Percentiles rank a stretch among this genome's conserved stretches.
Conservation (phyloP, 2,329 filamentous ascomycete species). For the Clonostachys sp. region DNA sequence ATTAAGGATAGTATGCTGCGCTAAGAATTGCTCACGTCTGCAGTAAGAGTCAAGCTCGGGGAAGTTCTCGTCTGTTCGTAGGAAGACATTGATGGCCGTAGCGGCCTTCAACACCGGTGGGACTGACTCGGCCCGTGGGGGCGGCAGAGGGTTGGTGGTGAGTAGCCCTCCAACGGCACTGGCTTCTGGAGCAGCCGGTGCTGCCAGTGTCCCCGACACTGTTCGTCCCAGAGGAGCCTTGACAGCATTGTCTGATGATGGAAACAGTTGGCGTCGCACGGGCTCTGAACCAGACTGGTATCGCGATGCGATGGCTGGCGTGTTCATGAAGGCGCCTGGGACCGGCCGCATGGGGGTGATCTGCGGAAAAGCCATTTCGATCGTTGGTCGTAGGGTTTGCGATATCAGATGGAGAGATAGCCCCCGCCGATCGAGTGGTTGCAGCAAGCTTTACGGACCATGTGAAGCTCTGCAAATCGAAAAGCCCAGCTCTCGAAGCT, state of each 20-base stretch:
- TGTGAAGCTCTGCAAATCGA: too few species aligned
- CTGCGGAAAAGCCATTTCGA: constrained; percentile 48
- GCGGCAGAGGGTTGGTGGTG: constrained; percentile 27
- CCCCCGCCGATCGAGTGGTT: neutral
- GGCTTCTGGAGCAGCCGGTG: constrained; percentile 15
- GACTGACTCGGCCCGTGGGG: constrained; percentile 41
- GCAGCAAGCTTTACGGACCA: neutral
- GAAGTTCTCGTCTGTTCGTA: constrained; percentile 74
- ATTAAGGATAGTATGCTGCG: neutral
- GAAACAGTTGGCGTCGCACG: constrained; percentile 48
- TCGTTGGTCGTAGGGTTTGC: neutral
- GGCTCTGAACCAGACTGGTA: constrained; percentile 38
- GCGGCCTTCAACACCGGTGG: constrained; percentile 77
- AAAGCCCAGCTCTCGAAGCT: too few species aligned
- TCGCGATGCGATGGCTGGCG: constrained; percentile 57
- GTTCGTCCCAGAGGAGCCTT: neutral
- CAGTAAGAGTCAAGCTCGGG: constrained; percentile 89
- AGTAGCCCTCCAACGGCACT: constrained; percentile 17
- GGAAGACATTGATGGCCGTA: constrained; percentile 73
- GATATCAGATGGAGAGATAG: neutral
- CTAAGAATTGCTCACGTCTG: constrained; percentile 59
- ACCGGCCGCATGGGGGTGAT: constrained; percentile 67
- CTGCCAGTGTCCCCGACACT: constrained; percentile 2
- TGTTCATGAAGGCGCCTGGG: constrained; percentile 73
- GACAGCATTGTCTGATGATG: constrained; percentile 12